phyloP scores from a whole-genome alignment of 441 rosid genomes.

The Arabidopsis lyrata region DNA sequence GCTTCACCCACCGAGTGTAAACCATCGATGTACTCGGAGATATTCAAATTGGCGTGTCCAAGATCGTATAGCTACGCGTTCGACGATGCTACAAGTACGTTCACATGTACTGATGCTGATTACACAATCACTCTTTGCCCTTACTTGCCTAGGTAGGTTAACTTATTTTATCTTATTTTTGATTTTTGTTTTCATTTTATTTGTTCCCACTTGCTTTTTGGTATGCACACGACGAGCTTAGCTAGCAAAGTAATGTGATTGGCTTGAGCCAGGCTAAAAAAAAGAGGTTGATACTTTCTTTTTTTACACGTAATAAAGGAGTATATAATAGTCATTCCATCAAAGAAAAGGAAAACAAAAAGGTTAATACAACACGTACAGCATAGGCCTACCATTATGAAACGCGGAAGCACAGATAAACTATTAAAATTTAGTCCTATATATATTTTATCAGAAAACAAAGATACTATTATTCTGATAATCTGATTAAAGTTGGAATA shows the following conservation, averaged over 20 bases:
- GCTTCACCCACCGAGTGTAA: constrained; percentile 63
- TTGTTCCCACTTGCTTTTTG: constrained; percentile 14
- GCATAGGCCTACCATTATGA: constrained; percentile 33
- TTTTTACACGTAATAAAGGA: constrained; percentile 47
- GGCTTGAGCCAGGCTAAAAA: constrained; percentile 39
- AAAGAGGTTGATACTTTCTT: constrained; percentile 31
- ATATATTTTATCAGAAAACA: neutral
- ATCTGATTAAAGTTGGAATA: constrained; percentile 24
- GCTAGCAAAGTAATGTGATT: constrained; percentile 46
- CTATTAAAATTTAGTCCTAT: neutral
- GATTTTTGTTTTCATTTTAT: neutral
- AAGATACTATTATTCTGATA: neutral
- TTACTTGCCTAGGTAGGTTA: constrained; percentile 50
- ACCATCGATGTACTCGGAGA: constrained; percentile 68
- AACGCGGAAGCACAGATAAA: constrained; percentile 19
- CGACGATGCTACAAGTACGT: constrained; percentile 79
- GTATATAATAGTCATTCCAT: constrained; percentile 39
- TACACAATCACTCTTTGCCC: constrained; percentile 90
- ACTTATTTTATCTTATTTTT: neutral
- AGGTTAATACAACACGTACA: constrained; percentile 26
- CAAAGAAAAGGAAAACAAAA: constrained; percentile 27
- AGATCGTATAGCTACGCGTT: constrained; percentile 74
- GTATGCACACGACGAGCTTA: constrained; percentile 46
- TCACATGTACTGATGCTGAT: constrained; percentile 77
- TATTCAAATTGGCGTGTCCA: constrained; percentile 70